Evolutionary conservation across 192 early-diverging fungal genomes (phyloP).

Genomic region (Coemansia sp.): DNA sequence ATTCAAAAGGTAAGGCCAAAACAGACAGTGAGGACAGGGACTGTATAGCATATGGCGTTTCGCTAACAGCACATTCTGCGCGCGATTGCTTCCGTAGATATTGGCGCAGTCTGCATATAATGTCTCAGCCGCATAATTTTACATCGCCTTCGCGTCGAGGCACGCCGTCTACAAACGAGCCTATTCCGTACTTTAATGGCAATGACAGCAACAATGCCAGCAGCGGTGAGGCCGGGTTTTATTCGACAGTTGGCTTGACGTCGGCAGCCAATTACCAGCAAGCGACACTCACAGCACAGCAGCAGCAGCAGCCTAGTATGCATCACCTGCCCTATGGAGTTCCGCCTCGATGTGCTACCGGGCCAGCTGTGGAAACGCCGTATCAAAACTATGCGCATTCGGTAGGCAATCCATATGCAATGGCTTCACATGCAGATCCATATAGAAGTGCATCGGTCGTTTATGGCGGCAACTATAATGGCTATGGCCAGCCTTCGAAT

Average conservation of each 20-base stretch:
- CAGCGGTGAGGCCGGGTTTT: slow-evolving; percentile 12
- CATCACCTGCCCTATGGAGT: slow-evolving; percentile 10
- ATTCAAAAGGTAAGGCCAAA: background rate
- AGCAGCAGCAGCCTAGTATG: background rate
- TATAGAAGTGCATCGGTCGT: slow-evolving; percentile 46
- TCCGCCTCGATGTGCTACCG: slow-evolving; percentile 47
- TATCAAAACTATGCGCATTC: slow-evolving; percentile 19
- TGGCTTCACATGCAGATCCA: slow-evolving; percentile 6
- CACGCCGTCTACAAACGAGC: slow-evolving; percentile 41
- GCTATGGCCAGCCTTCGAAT: slow-evolving; percentile 17
- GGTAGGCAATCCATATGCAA: background rate
- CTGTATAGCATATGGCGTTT: too few species aligned
- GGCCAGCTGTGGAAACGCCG: slow-evolving; percentile 35
- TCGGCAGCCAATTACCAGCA: background rate
- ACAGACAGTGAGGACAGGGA: too few species aligned
- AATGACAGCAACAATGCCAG: background rate
- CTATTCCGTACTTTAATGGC: slow-evolving; percentile 44
- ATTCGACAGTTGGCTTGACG: slow-evolving; percentile 9
- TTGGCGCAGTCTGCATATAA: background rate
- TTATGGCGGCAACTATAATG: slow-evolving; percentile 24
- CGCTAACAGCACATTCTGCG: too few species aligned
- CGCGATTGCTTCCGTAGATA: too few species aligned
- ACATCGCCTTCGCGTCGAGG: slow-evolving; percentile 40
- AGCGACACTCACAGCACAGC: background rate
- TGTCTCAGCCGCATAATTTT: slow-evolving; percentile 6